Conservation (phyloP, 1,284 basidiomycete species). For the Ustilago crameri region DNA sequence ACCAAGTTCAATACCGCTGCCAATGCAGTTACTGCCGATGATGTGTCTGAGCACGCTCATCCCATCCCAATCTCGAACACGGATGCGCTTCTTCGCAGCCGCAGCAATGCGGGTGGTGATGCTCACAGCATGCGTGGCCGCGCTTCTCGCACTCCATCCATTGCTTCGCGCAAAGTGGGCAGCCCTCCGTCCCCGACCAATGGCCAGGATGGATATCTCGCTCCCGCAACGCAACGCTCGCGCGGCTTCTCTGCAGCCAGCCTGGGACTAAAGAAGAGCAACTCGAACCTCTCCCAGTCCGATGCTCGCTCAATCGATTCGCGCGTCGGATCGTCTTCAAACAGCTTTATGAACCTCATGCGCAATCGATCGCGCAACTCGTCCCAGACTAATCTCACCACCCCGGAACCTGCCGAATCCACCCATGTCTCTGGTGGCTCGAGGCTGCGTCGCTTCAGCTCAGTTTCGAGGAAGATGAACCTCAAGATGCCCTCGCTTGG, state of each 20-base stretch:
- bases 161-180: constrained; percentile 16
- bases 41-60: constrained; percentile 20
- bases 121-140: constrained; percentile 15
- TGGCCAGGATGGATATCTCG: constrained; percentile 20
- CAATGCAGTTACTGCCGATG: constrained; percentile 6
- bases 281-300: constrained; percentile 46
- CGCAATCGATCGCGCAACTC: constrained; percentile 40
- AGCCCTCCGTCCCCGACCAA: not conserved
- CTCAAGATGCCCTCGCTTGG: constrained; percentile 39
- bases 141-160: constrained; percentile 22
- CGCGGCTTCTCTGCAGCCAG: constrained; percentile 25
- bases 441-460: constrained; percentile 40
- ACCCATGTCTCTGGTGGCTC: constrained; percentile 1
- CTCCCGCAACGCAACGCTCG: constrained; percentile 13
- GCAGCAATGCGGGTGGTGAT: constrained; percentile 9
- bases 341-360: constrained; percentile 40
- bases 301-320: constrained; percentile 51
- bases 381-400: constrained; percentile 41
- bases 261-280: constrained; percentile 41
- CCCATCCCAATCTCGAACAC: constrained; percentile 47
- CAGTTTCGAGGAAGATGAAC: constrained; percentile 40
- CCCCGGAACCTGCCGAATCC: constrained; percentile 14
- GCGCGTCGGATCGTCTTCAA: constrained; percentile 28
- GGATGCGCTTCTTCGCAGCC: constrained; percentile 40
- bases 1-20: not conserved